Evolutionary conservation across 2,329 filamentous ascomycete genomes (phyloP), one percentile per base, ranked within the genome.

Genomic region (Myriosclerotinia curreyana): DNA sequence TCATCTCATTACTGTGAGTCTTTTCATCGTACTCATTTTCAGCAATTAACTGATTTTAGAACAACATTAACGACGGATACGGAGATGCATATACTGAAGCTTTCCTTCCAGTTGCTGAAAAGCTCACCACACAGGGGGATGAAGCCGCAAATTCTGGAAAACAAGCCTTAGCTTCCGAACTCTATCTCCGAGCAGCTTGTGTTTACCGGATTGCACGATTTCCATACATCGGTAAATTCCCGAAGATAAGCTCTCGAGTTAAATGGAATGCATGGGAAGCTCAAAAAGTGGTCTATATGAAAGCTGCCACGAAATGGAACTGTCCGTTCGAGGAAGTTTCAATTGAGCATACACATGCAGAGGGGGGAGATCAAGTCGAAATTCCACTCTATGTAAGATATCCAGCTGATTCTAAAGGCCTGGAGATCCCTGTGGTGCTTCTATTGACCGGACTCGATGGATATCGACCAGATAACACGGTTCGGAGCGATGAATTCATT

Each of bases 171-270:
- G 87, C 88, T 0, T 83, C 82, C 5, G 82, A 82, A 44, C 79
- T 88, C 22, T 90, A 87, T 74, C 80, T 90, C n/a, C 85, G 89
- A 28, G 87, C 87, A 6, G 88, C 88, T 28, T 85, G 87, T 34
- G 80, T 92, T n/a, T 87, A 90, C 75, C 83, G 89, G 60, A 91
- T 92, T 69, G 82, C 87, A 0, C 82, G 89, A 20, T 92, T 92
- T 72, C 89, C 89, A 4, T 82, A 83, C 69, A 77, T 83, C 68
- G 75, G 77, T 3, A 68, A 72, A 4, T 77, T 74, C 58, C 79
- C 80, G 0, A 59, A 65, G 2, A 66, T 78, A 49, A 79, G 70
- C 68, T 77, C 78, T 51, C 73, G 75, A 1, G 73, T 75, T 55
- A 87, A 92, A 75, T 82, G 84, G 68, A 74, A 80, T 36, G 88